phyloP scores from a whole-genome alignment of 2,329 filamentous ascomycete species.

The Trichoderma guizhouense region DNA sequence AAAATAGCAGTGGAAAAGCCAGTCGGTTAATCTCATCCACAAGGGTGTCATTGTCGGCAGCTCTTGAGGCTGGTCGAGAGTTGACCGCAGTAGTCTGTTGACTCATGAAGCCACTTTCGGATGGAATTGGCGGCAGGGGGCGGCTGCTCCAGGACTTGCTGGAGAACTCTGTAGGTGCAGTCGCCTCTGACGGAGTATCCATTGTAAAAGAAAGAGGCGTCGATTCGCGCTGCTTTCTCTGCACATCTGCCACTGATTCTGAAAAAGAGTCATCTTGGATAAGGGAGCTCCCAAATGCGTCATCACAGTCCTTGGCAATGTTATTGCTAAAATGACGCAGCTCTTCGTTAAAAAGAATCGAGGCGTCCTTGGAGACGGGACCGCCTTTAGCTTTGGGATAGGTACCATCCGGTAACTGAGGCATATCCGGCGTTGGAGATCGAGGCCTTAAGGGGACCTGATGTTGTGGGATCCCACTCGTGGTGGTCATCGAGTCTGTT shows the following conservation, averaged over 20 bases:
- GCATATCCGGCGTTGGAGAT: constrained; percentile 31
- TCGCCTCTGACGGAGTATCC: constrained; percentile 30
- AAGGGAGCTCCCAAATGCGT: constrained; percentile 75
- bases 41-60: constrained; percentile 17
- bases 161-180: constrained; percentile 30
- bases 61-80: constrained; percentile 27
- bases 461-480: constrained; percentile 23
- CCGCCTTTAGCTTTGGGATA: constrained; percentile 27
- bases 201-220: constrained; percentile 44
- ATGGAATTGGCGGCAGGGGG: constrained; percentile 50
- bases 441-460: constrained; percentile 24
- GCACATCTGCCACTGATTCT: constrained; percentile 33
- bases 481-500: constrained; percentile 22
- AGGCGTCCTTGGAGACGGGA: constrained; percentile 26
- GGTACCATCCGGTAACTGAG: constrained; percentile 25
- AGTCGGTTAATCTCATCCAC: constrained; percentile 28
- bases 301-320: constrained; percentile 85
- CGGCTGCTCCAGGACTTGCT: constrained; percentile 44
- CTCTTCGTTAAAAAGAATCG: constrained; percentile 62
- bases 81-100: constrained; percentile 21
- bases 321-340: constrained; percentile 79
- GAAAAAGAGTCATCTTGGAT: constrained; percentile 39
- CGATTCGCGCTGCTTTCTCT: constrained; percentile 33
- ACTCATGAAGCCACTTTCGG: constrained; percentile 25
- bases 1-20: constrained; percentile 32